Base-by-base conservation (phyloP, 192 early-diverging fungal species). In the Backusella circina region DNA sequence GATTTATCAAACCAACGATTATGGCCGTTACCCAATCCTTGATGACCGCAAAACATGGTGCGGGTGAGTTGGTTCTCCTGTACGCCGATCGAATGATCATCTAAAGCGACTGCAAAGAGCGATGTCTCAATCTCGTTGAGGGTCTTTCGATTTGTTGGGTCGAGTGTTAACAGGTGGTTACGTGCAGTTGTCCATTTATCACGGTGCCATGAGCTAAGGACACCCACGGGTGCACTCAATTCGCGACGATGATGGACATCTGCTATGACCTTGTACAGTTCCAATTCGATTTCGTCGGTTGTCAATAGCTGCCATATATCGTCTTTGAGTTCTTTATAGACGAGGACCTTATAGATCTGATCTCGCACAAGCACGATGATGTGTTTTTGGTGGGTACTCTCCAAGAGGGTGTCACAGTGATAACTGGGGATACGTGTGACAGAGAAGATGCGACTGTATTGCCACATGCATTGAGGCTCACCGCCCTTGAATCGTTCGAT, bases 1-100 rank as follows among this genome's bases (percentile, higher is more conserved):
- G 85, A 85, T 80, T 95, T 97, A 82, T 97, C 96, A 75, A 92
- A 95, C 96, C 96, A 97, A 3, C 96, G 86, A 77, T 97, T 97
- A 81, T 88, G 90, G 4, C 93, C 95, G n/a, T 80, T 82, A 9
- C 77, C 77, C 23, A 84, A 75, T 3, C 86, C 89, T 73, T 93
- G 90, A 37, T 80, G 57, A 1, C 80, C 80, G n/a, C 70, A 77
- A 77, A 93, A 89, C 3, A 79, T 83, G 72, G 81, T 86, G 38
- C 84, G 77, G 26, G 76, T 65, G 47, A 82, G 82, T 6, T 78
- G 67, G n/a, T 78, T 70, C 41, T 83, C 67, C 51, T 80, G 57
- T 0, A 32, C 21, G 7, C 86, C 84, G 16, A 80, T 75, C 30
- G 77, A 78, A 65, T 86, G 87, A 65, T 94, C 92, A 80, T 97